phyloP scores from a whole-genome alignment of 2,329 filamentous ascomycete genomes.

The Microcera coccophila region DNA sequence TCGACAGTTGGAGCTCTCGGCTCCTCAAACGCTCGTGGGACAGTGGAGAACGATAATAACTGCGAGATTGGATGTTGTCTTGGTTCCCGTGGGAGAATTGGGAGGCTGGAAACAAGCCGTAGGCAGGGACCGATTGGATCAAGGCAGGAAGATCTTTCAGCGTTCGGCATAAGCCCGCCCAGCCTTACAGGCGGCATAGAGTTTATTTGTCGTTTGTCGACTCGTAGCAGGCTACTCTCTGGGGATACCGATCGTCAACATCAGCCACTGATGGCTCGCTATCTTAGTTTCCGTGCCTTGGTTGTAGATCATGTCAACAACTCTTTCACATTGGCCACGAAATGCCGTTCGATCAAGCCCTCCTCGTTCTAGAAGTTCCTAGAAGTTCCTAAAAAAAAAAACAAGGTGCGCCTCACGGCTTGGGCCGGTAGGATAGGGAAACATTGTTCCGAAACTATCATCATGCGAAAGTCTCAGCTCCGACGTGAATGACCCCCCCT shows the following conservation, averaged over 20 bases:
- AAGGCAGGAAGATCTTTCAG: background rate
- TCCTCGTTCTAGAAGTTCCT: too few species aligned
- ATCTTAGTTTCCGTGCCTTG: too few species aligned
- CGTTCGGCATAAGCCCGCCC: background rate
- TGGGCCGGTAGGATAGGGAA: too few species aligned
- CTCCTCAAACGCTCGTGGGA: conserved; percentile 8
- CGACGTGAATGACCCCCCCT: too few species aligned
- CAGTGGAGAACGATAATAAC: conserved; percentile 5
- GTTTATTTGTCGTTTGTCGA: background rate
- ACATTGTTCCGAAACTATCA: background rate
- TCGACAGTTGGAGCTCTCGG: background rate
- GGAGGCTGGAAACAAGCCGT: background rate
- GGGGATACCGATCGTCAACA: conserved; percentile 5
- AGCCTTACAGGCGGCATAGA: background rate
- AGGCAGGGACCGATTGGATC: too few species aligned
- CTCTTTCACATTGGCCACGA: too few species aligned
- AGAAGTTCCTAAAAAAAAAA: too few species aligned
- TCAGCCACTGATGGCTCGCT: background rate
- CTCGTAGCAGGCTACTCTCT: background rate
- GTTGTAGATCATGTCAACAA: too few species aligned
- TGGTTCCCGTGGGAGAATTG: background rate
- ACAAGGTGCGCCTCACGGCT: too few species aligned
- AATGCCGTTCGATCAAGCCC: too few species aligned
- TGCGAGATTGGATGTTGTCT: background rate
- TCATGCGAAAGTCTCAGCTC: background rate